Conservation (phyloP, 2,329 filamentous ascomycete genomes). For the Colletotrichum orchidophilum region DNA sequence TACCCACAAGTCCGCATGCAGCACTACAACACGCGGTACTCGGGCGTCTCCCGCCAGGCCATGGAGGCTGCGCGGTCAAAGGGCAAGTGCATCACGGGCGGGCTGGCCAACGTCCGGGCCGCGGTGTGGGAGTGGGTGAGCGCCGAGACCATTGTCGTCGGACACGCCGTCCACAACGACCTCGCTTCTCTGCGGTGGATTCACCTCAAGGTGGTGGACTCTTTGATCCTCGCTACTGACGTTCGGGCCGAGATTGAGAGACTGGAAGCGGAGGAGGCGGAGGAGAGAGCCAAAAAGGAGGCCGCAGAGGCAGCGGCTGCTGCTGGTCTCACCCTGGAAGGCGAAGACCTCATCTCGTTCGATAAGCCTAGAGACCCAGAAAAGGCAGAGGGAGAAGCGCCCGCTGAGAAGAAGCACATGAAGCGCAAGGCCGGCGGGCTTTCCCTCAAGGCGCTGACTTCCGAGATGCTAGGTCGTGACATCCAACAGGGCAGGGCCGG, state of each 20-base stretch:
- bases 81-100: slow-evolving; percentile 47
- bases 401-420: slow-evolving; percentile 30
- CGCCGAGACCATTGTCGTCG: slow-evolving; percentile 57
- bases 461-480: slow-evolving; percentile 46
- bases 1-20: slow-evolving; percentile 55
- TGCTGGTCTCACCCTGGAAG: neutral
- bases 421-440: slow-evolving; percentile 12
- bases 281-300: slow-evolving; percentile 26
- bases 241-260: slow-evolving; percentile 25
- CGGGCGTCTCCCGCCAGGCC: slow-evolving; percentile 53
- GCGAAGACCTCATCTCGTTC: slow-evolving; percentile 21
- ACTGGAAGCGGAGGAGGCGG: slow-evolving; percentile 24
- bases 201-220: slow-evolving; percentile 56
- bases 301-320: neutral
- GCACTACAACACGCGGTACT: slow-evolving; percentile 60
- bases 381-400: slow-evolving; percentile 13
- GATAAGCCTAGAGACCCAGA: neutral
- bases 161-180: slow-evolving; percentile 55
- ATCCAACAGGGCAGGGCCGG: slow-evolving; percentile 49
- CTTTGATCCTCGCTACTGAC: slow-evolving; percentile 46
- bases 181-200: slow-evolving; percentile 58
- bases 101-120: slow-evolving; percentile 51
- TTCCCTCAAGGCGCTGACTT: slow-evolving; percentile 49
- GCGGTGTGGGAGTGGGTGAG: slow-evolving; percentile 55
- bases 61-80: slow-evolving; percentile 48